phyloP scores from a whole-genome alignment of 169 alveolate species.

The Babesia ovata region DNA sequence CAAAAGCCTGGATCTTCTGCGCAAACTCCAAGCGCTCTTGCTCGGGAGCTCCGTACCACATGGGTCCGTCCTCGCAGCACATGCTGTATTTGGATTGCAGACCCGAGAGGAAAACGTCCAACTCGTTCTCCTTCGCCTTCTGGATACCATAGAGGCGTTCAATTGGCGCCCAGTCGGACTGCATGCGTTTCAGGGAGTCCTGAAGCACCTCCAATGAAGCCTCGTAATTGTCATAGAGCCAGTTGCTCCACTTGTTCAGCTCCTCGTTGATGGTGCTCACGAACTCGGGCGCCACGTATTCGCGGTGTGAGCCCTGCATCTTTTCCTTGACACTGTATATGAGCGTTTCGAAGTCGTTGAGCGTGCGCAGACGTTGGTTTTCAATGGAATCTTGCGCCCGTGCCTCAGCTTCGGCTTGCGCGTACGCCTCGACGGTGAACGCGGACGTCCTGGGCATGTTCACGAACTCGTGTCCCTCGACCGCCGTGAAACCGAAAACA shows the following conservation, averaged over 20 bases:
- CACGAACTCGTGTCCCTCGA: constrained; percentile 38
- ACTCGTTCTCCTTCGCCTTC: constrained; percentile 63
- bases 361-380: constrained; percentile 67
- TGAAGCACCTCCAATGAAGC: constrained; percentile 66
- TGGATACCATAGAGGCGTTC: constrained; percentile 62
- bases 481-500: constrained; percentile 49
- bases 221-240: constrained; percentile 76
- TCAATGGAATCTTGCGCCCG: constrained; percentile 66
- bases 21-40: constrained; percentile 53
- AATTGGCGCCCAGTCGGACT: constrained; percentile 55
- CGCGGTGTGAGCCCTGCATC: constrained; percentile 70
- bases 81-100: constrained; percentile 56
- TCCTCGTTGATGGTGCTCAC: constrained; percentile 51
- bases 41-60: constrained; percentile 68
- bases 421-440: constrained; percentile 56
- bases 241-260: constrained; percentile 68
- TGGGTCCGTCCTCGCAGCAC: constrained; percentile 67
- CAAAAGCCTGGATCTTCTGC: constrained; percentile 23
- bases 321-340: constrained; percentile 71
- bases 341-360: constrained; percentile 76
- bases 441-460: constrained; percentile 19
- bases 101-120: constrained; percentile 52
- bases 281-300: constrained; percentile 69
- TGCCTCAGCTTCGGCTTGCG: constrained; percentile 66
- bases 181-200: constrained; percentile 51